Evolutionary conservation across 2,329 filamentous ascomycete species (phyloP).

Genomic region (Colletotrichum brevisporum): DNA sequence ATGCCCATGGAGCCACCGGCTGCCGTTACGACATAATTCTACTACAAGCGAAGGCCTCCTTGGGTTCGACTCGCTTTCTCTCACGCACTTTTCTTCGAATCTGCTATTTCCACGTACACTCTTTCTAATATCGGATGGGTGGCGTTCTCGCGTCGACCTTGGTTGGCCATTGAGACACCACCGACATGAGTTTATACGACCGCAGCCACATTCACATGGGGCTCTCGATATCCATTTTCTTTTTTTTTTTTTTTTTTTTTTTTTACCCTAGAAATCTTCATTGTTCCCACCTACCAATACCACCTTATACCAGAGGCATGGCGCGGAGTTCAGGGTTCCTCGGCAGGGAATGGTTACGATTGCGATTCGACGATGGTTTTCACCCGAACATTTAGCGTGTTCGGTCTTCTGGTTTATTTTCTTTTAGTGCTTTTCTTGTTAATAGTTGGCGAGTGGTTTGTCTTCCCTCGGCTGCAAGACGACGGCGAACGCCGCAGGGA

Average conservation of each 20-base stretch:
- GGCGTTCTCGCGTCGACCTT: neutral
- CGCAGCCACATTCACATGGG: conserved; percentile 17
- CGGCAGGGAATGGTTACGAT: conserved; percentile 33
- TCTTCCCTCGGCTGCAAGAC: too few species aligned
- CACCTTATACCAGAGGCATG: conserved; percentile 42
- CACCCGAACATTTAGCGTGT: too few species aligned
- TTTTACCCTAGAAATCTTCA: conserved; percentile 18
- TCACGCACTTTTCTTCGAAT: conserved; percentile 21
- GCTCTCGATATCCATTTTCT: conserved; percentile 41
- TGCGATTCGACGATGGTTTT: conserved; percentile 28
- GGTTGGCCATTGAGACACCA: conserved; percentile 12
- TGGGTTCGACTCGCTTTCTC: neutral
- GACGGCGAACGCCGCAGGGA: too few species aligned
- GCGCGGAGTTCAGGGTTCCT: conserved; percentile 40
- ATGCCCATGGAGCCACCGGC: conserved; percentile 38
- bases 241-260: too few species aligned
- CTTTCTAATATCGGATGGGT: conserved; percentile 37
- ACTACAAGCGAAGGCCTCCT: neutral
- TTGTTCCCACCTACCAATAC: conserved; percentile 20
- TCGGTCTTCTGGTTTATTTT: conserved; percentile 3
- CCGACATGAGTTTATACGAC: conserved; percentile 38
- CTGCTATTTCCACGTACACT: conserved; percentile 34
- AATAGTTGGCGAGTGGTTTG: neutral
- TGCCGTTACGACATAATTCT: conserved; percentile 28
- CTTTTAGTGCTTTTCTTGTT: neutral